Evolutionary conservation across 202 grass and related monocot species (phyloP).

Genomic region (Setaria italica): DNA sequence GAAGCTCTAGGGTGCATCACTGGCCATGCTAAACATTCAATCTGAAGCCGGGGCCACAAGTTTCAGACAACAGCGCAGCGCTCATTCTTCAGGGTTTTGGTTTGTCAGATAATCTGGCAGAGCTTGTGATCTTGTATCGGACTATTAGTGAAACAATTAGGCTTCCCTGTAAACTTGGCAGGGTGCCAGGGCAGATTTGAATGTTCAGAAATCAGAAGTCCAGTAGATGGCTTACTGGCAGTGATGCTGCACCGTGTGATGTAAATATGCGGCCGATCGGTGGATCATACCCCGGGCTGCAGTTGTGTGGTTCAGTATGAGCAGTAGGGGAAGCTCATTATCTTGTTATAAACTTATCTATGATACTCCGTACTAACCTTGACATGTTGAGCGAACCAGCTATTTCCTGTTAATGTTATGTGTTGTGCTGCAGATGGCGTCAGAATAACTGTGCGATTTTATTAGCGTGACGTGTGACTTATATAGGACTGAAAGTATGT

Average conservation of each 20-base stretch:
- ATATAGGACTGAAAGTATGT: not conserved
- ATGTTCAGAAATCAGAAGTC: not conserved
- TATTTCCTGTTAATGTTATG: not conserved
- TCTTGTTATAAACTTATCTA: not conserved
- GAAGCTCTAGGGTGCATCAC: slow-evolving; percentile 57
- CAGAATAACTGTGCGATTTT: not conserved
- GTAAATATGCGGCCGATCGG: not conserved
- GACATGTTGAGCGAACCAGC: not conserved
- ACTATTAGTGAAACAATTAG: not conserved
- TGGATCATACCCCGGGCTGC: not conserved
- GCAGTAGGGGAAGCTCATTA: not conserved
- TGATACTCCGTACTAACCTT: not conserved
- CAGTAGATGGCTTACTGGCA: not conserved
- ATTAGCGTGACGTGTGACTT: not conserved
- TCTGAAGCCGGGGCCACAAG: not conserved
- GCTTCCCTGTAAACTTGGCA: slow-evolving; percentile 1
- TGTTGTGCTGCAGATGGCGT: not conserved
- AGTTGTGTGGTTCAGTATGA: not conserved
- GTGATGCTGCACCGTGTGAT: not conserved
- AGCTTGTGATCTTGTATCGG: not conserved
- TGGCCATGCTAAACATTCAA: not conserved
- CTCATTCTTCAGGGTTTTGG: not conserved
- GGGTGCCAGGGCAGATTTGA: not conserved
- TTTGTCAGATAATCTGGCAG: not conserved
- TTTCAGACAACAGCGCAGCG: not conserved